Conservation (phyloP, 208 protist genomes). For the Lotmaria passim region DNA sequence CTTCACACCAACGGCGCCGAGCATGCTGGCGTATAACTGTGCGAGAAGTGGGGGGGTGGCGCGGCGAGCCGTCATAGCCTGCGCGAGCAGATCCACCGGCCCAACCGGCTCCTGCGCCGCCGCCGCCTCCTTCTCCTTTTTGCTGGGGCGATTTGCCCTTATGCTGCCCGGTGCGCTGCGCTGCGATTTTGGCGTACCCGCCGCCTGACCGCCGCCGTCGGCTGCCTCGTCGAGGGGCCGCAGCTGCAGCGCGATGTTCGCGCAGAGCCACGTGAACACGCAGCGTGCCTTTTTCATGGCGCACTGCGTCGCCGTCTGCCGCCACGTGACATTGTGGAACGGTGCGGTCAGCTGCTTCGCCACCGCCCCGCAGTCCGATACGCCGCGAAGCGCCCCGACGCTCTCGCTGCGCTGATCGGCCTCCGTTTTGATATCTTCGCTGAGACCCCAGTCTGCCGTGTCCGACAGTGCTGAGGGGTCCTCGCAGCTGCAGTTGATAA, state of each 20-base stretch:
- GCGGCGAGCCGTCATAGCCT: slow-evolving; percentile 47
- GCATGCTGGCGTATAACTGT: slow-evolving; percentile 63
- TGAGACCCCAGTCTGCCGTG: slow-evolving; percentile 55
- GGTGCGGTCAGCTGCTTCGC: slow-evolving; percentile 44
- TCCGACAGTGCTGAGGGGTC: slow-evolving; percentile 27
- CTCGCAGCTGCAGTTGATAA: slow-evolving; percentile 13
- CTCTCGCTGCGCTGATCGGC: slow-evolving; percentile 42
- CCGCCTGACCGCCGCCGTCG: background rate
- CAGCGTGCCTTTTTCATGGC: slow-evolving; percentile 60
- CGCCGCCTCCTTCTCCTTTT: slow-evolving; percentile 20
- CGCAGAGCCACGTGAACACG: slow-evolving; percentile 76
- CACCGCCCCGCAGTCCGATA: slow-evolving; percentile 21
- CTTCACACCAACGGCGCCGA: slow-evolving; percentile 41
- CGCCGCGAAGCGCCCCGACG: slow-evolving; percentile 30
- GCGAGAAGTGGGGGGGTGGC: slow-evolving; percentile 52
- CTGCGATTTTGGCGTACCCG: background rate
- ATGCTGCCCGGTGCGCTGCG: slow-evolving; percentile 14
- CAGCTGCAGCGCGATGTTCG: slow-evolving; percentile 42
- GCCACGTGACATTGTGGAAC: slow-evolving; percentile 60
- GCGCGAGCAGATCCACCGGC: slow-evolving; percentile 39
- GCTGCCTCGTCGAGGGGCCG: slow-evolving; percentile 16
- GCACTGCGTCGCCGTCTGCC: slow-evolving; percentile 65
- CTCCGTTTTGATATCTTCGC: slow-evolving; percentile 34
- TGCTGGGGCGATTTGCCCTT: background rate
- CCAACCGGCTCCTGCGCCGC: slow-evolving; percentile 16